These are phyloP conservation scores for Trichothecium sympodiale DNA, from an alignment of 2,329 filamentous ascomycete genomes.

Conservation along the genomic window DNA sequence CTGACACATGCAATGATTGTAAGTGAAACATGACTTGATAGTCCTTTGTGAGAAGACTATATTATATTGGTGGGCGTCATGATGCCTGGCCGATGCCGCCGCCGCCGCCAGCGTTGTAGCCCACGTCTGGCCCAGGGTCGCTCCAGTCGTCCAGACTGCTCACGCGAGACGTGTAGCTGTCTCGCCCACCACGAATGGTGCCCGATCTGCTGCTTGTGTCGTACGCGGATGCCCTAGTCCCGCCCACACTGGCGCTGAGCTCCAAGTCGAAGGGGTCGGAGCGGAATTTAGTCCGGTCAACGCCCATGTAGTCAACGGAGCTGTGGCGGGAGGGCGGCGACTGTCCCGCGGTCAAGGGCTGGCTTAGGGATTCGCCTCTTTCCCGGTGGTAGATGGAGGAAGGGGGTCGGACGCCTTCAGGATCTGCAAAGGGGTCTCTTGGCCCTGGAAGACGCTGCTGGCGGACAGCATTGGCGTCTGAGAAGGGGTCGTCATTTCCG, in stretches of 20 bases:
- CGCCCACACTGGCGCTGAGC: slow-evolving; percentile 15
- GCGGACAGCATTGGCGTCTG: slow-evolving; percentile 32
- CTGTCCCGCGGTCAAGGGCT: neutral
- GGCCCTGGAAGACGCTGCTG: slow-evolving; percentile 15
- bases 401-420: slow-evolving; percentile 27
- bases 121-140: no score
- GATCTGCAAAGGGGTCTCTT: slow-evolving; percentile 35
- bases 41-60: no score
- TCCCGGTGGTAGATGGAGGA: neutral
- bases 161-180: slow-evolving; percentile 16
- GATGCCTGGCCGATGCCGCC: no score
- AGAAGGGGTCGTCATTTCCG: slow-evolving; percentile 29
- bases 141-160: slow-evolving; percentile 2
- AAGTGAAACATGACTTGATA: no score
- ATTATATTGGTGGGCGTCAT: no score
- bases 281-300: slow-evolving; percentile 22
- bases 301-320: neutral
- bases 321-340: neutral
- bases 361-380: neutral
- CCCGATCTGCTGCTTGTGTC: slow-evolving; percentile 34
- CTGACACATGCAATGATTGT: no score
- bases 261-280: slow-evolving; percentile 59
- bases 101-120: no score
- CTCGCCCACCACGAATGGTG: slow-evolving; percentile 7
- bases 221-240: slow-evolving; percentile 24